Evolutionary conservation across 768 basidiomycete species (phyloP).

Genomic region (Baorangia bicolor): DNA sequence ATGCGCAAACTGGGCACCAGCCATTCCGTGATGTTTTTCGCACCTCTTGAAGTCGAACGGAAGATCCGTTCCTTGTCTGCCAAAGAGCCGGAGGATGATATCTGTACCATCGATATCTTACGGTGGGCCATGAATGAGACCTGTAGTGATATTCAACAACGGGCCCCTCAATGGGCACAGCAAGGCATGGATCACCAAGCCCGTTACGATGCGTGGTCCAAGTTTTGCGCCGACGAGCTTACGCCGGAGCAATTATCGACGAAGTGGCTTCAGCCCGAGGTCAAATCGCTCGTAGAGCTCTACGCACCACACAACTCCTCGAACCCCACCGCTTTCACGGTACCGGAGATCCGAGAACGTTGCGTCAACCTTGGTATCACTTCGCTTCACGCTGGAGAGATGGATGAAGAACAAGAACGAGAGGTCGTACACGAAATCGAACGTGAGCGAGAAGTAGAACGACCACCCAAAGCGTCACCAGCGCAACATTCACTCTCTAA

Average conservation of each 20-base stretch:
- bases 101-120: constrained; percentile 38
- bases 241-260: background rate
- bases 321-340: background rate
- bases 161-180: constrained; percentile 41
- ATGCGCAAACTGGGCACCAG: constrained; percentile 47
- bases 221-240: constrained; percentile 10
- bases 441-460: constrained; percentile 37
- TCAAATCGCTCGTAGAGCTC: constrained; percentile 36
- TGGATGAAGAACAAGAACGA: constrained; percentile 51
- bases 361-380: constrained; percentile 29
- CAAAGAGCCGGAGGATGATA: constrained; percentile 6
- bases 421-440: constrained; percentile 45
- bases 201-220: constrained; percentile 24
- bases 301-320: constrained; percentile 20
- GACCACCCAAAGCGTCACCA: constrained; percentile 31
- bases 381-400: constrained; percentile 15
- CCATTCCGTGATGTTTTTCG: constrained; percentile 47
- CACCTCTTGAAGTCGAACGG: constrained; percentile 39
- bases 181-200: constrained; percentile 39
- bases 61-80: constrained; percentile 30
- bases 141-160: constrained; percentile 38
- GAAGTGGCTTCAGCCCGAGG: constrained; percentile 42
- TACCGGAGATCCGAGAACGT: constrained; percentile 26
- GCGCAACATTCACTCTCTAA: constrained; percentile 17
- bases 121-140: constrained; percentile 47